phyloP scores from a whole-genome alignment of 352 stramenopile genomes.

The Blastocystis sp. region DNA sequence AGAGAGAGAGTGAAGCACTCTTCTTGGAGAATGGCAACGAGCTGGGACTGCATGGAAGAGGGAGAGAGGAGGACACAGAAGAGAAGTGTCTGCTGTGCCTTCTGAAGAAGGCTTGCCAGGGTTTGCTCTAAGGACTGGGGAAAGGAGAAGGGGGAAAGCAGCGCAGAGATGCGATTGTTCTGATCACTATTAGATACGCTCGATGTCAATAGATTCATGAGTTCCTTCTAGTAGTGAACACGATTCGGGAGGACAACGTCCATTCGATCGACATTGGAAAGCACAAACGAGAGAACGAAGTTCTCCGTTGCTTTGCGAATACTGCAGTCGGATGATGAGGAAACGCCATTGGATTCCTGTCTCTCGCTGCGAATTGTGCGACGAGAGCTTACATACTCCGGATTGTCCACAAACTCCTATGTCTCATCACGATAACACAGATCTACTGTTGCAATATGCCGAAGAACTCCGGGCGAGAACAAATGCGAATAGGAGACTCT shows the following conservation, averaged over 20 bases:
- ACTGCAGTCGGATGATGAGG: background rate
- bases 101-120: background rate
- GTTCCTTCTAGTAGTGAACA: background rate
- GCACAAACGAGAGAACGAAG: background rate
- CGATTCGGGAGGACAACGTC: background rate
- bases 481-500: background rate
- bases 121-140: background rate
- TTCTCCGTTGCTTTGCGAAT: background rate
- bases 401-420: constrained; percentile 46
- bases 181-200: background rate
- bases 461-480: constrained; percentile 36
- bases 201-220: background rate
- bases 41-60: background rate
- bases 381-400: constrained; percentile 27
- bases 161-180: background rate
- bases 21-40: background rate
- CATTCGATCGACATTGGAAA: background rate
- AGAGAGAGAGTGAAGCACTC: background rate
- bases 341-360: background rate
- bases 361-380: background rate
- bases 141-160: background rate
- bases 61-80: background rate
- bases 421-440: background rate
- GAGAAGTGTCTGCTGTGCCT: background rate
- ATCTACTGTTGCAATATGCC: constrained; percentile 20